These are phyloP conservation scores for Filobasidium wieringae DNA, from an alignment of 768 basidiomycete genomes.

Conservation along the genomic window DNA sequence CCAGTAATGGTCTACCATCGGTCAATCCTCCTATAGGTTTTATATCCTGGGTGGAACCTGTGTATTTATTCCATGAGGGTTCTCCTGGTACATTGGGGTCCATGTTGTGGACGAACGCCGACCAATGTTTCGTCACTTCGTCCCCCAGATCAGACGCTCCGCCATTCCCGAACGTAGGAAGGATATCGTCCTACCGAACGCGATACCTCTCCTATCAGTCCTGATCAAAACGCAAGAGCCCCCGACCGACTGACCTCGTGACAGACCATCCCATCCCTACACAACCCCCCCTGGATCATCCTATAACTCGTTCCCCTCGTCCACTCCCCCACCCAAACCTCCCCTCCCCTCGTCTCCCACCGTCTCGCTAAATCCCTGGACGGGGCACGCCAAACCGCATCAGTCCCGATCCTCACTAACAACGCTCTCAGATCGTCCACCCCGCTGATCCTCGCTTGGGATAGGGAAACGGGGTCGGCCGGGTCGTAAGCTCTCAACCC, in stretches of 20 bases:
- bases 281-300: conserved; percentile 15
- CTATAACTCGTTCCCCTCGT: conserved; percentile 22
- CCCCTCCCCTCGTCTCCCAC: conserved; percentile 22
- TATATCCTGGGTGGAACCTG: background rate
- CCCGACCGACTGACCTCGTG: conserved; percentile 25
- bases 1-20: background rate
- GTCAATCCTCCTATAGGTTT: conserved; percentile 8
- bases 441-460: background rate
- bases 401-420: conserved; percentile 22
- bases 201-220: background rate
- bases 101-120: conserved; percentile 6
- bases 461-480: background rate
- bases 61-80: conserved; percentile 12
- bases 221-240: background rate
- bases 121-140: background rate
- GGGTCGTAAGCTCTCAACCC: conserved; percentile 19
- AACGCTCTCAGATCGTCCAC: conserved; percentile 19
- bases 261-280: conserved; percentile 24
- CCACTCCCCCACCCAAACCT: conserved; percentile 35
- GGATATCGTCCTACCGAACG: conserved; percentile 24
- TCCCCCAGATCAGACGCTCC: conserved; percentile 5
- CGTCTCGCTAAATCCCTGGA: conserved; percentile 18
- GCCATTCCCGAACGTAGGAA: conserved; percentile 20
- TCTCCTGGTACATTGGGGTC: conserved; percentile 16
- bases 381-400: conserved; percentile 27